These are phyloP conservation scores for Cymbidium sinense DNA, from an alignment of 106 monocot species.

Conservation along the genomic window DNA sequence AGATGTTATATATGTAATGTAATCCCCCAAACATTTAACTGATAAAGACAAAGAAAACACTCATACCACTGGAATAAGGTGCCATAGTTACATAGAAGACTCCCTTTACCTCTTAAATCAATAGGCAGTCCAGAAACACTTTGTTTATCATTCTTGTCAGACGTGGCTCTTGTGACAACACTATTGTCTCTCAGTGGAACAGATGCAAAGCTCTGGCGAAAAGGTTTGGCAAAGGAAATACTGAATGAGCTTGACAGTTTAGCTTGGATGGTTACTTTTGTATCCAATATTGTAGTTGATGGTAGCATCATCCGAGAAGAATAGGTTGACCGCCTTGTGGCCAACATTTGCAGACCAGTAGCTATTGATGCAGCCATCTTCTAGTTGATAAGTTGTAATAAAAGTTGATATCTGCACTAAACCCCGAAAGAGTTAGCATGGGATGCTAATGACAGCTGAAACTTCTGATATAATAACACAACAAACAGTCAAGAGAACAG, in stretches of 20 bases:
- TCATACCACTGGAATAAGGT: neutral
- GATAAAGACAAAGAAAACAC: too few species aligned
- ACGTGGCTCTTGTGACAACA: slow-evolving; percentile 2
- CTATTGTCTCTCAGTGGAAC: neutral
- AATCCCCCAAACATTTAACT: too few species aligned
- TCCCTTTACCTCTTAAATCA: slow-evolving; percentile 10
- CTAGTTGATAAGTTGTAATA: neutral
- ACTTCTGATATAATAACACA: neutral
- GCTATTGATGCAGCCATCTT: neutral
- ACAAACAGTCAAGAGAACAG: too few species aligned
- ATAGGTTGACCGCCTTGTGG: neutral
- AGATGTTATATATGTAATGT: too few species aligned
- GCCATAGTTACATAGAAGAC: neutral
- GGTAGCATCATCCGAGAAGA: neutral
- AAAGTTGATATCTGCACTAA: slow-evolving; percentile 2
- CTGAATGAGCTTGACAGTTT: slow-evolving; percentile 1
- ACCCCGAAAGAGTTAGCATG: neutral
- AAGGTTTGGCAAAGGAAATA: neutral
- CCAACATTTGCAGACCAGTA: neutral
- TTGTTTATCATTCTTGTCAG: neutral
- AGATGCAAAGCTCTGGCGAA: slow-evolving; percentile 1
- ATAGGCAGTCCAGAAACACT: slow-evolving; percentile 3
- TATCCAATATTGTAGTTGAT: neutral
- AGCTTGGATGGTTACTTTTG: neutral
- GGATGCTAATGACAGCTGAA: neutral